phyloP scores from a whole-genome alignment of 1,139 yeast species.

The Diutina catenulata region DNA sequence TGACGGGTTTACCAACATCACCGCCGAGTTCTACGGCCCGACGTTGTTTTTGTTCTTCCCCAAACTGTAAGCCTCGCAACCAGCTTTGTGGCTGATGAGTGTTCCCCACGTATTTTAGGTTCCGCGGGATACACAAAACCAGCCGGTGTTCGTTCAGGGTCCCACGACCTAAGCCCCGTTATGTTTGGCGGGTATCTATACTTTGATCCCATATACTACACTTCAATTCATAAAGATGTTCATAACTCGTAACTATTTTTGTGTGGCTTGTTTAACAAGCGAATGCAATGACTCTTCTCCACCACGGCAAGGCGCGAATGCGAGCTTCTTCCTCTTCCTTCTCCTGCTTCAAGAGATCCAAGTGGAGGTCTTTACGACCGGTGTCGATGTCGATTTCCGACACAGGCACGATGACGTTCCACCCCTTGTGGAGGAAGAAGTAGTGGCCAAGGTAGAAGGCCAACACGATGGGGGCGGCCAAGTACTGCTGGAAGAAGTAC shows the following conservation, averaged over 20 bases:
- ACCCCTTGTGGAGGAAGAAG: conserved; percentile 37
- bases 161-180: no score
- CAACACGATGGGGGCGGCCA: conserved; percentile 51
- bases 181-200: no score
- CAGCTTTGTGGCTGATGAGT: no score
- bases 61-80: no score
- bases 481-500: conserved; percentile 48
- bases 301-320: not conserved
- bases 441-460: conserved; percentile 48
- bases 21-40: conserved; percentile 4
- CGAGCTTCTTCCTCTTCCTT: not conserved
- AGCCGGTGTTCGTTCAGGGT: no score
- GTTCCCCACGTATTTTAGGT: no score
- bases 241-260: no score
- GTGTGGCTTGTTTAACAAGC: not conserved
- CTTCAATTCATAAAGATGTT: no score
- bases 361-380: conserved; percentile 15
- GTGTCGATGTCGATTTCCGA: conserved; percentile 15
- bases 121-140: no score
- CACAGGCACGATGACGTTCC: conserved; percentile 20
- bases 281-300: not conserved
- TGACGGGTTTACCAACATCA: not conserved
- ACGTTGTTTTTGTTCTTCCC: conserved; percentile 3
- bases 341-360: conserved; percentile 9
- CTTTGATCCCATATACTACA: no score